Evolutionary conservation across 2,329 filamentous ascomycete species (phyloP), one percentile per base, ranked within the genome.

Genomic region (Colletotrichum tropicicola): DNA sequence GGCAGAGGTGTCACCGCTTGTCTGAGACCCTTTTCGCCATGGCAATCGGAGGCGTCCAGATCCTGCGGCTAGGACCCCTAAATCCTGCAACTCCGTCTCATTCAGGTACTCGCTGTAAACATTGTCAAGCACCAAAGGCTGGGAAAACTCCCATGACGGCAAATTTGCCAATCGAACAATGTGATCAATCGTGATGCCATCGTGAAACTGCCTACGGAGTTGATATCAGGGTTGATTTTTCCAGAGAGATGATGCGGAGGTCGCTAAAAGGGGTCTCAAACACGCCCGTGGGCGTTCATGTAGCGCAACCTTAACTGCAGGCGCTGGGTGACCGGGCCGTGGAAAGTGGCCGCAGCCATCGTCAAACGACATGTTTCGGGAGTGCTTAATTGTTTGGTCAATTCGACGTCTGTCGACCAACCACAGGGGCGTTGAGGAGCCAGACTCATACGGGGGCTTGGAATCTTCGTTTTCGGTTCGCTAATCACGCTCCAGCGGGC

Each of bases 311-410:
- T 39, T 19, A 27, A 55, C 13, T 45, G 21, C 28, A 27, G 43
- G 35, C 49, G 61, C 57, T 41, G 61, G 23, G 17, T 35, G 43
- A 51, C 43, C n/a, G 17, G 57, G 49, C 51, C 61, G 49, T 35
- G 44, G 17, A 15, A 51, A 51, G 23, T 55, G 61, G 57, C 23
- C 57, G 57, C 57, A 51, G 61, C 21, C 49, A 44, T 45, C 17
- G 49, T 61, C 61, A 55, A 61, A 51, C 57, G 28, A 61, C 28
- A 51, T 51, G 61, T 55, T 61, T 65, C 51, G 43, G 49, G 48
- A 23, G 19, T 13, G 17, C 23, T 27, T 17, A 28, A 15, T n/a
- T 55, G 17, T 51, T 44, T 49, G 35, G 57, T 35, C 30, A 21
- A 13, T 55, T 52, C 23, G 57, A 52, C 32, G 35, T n/a, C 15